phyloP scores from a whole-genome alignment of 169 alveolate genomes.

The Plasmodium reichenowi region DNA sequence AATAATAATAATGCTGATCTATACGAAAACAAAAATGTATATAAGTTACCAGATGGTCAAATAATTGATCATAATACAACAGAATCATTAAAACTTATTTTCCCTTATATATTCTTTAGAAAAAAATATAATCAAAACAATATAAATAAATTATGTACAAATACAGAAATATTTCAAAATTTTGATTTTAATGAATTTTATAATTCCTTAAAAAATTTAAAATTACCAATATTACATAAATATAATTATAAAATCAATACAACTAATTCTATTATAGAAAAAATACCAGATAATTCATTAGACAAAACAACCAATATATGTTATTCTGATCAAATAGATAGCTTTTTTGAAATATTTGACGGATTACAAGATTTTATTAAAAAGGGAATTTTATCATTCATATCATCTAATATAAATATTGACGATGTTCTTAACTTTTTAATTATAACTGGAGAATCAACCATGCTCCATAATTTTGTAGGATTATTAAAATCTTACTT shows the following conservation, averaged over 20 bases:
- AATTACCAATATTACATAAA: constrained; percentile 59
- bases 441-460: constrained; percentile 84
- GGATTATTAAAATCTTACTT: constrained; percentile 80
- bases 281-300: constrained; percentile 28
- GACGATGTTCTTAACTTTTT: constrained; percentile 75
- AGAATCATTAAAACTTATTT: constrained; percentile 76
- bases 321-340: constrained; percentile 39
- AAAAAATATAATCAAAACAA: constrained; percentile 70
- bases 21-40: constrained; percentile 29
- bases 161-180: constrained; percentile 21
- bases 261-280: constrained; percentile 37
- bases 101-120: constrained; percentile 64
- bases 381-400: constrained; percentile 71
- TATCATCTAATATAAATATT: constrained; percentile 47
- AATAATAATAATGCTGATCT: constrained; percentile 6
- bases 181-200: constrained; percentile 47
- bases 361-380: constrained; percentile 65
- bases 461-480: constrained; percentile 75
- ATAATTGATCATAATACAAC: constrained; percentile 72
- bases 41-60: constrained; percentile 84
- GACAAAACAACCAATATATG: constrained; percentile 51
- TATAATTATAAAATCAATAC: constrained; percentile 53
- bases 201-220: constrained; percentile 42
- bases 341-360: constrained; percentile 64
- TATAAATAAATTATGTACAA: constrained; percentile 26